phyloP scores from a whole-genome alignment of 1,284 basidiomycete species.

The Fomitopsis palustris region DNA sequence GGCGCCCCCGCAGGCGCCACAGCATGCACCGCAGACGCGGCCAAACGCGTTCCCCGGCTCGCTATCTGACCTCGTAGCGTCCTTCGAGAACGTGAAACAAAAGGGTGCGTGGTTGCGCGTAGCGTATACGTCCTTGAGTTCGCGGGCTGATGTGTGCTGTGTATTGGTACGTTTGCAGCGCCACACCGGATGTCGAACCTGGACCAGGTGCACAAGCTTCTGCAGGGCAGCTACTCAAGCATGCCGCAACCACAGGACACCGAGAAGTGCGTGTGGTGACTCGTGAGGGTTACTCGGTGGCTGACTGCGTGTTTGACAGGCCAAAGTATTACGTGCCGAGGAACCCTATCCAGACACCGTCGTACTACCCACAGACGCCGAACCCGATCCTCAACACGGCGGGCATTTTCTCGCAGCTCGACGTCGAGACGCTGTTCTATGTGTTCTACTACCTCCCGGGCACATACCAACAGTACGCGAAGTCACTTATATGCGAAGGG shows the following conservation, averaged over 20 bases:
- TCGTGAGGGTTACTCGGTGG: neutral
- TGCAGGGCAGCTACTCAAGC: slow-evolving; percentile 87
- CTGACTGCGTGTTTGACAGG: slow-evolving; percentile 37
- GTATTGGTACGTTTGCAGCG: slow-evolving; percentile 42
- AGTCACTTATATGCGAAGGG: slow-evolving; percentile 2
- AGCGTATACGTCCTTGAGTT: neutral
- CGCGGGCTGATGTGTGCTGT: neutral
- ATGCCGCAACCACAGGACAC: slow-evolving; percentile 93
- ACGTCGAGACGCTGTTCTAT: slow-evolving; percentile 98
- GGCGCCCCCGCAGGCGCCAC: slow-evolving; percentile 28
- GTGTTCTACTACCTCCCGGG: slow-evolving; percentile 98
- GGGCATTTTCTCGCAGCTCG: slow-evolving; percentile 87
- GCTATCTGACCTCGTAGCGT: slow-evolving; percentile 89
- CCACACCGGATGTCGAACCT: slow-evolving; percentile 81
- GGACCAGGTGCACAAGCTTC: slow-evolving; percentile 87
- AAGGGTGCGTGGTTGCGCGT: slow-evolving; percentile 59
- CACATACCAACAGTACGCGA: slow-evolving; percentile 89
- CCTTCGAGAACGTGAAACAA: slow-evolving; percentile 95
- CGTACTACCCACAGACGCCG: slow-evolving; percentile 93
- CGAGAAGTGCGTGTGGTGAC: slow-evolving; percentile 68
- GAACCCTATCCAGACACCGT: slow-evolving; percentile 89
- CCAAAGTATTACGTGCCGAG: slow-evolving; percentile 96
- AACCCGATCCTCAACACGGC: slow-evolving; percentile 82
- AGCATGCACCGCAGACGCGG: slow-evolving; percentile 23
- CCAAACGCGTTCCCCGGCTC: slow-evolving; percentile 70